Evolutionary conservation across 1,284 basidiomycete species (phyloP).

Genomic region (Ustilago vetiveriae): DNA sequence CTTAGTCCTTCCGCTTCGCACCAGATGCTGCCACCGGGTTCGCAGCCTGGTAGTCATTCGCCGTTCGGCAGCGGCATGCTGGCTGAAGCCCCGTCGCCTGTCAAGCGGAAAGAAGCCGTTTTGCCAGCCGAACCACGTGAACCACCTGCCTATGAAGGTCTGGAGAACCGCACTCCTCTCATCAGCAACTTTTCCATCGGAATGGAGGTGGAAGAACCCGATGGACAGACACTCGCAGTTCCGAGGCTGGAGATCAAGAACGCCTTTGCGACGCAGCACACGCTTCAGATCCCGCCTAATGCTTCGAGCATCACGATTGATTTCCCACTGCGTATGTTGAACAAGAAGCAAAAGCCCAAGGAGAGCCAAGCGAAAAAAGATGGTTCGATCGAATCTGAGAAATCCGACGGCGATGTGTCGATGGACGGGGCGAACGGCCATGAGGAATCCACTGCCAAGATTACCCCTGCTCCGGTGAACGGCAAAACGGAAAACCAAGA

Average conservation of each 20-base stretch:
- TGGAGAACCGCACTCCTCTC: conserved; percentile 29
- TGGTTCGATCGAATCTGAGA: conserved; percentile 3
- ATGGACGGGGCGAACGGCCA: conserved; percentile 13
- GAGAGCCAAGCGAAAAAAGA: not conserved
- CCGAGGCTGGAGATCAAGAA: conserved; percentile 32
- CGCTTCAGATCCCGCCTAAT: conserved; percentile 38
- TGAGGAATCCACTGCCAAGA: not conserved
- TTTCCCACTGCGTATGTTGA: conserved; percentile 31
- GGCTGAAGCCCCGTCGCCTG: conserved; percentile 14
- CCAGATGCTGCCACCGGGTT: conserved; percentile 22
- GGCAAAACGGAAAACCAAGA: not conserved
- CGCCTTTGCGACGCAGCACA: conserved; percentile 28
- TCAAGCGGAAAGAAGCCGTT: conserved; percentile 27
- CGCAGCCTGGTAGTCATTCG: conserved; percentile 1
- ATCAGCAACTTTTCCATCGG: conserved; percentile 33
- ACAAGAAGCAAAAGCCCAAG: conserved; percentile 3
- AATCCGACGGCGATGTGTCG: conserved; percentile 10
- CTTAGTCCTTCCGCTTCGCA: conserved; percentile 14
- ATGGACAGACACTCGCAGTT: conserved; percentile 17
- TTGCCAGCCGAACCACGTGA: conserved; percentile 13
- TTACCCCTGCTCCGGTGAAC: not conserved
- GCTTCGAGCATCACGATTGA: conserved; percentile 28
- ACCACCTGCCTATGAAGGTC: conserved; percentile 19
- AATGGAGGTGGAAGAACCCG: conserved; percentile 32
- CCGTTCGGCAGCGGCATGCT: conserved; percentile 20